phyloP scores from a whole-genome alignment of 2,329 filamentous ascomycete species.

The Pseudogymnoascus sp. region DNA sequence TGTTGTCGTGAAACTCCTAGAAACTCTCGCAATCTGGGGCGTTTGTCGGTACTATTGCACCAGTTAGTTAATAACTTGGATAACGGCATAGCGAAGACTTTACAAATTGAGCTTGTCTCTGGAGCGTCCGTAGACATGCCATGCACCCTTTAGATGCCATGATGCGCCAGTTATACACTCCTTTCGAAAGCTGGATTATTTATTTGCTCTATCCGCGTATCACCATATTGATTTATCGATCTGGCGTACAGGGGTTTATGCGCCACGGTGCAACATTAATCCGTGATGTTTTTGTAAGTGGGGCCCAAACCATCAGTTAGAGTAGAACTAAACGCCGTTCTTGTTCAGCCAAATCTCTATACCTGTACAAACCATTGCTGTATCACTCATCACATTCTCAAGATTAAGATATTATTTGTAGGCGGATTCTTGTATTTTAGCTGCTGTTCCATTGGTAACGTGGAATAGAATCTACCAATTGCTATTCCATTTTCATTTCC shows the following conservation, averaged over 20 bases:
- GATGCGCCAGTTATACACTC: not conserved
- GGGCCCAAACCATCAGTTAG: not conserved
- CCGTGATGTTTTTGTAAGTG: not conserved
- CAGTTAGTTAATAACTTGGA: slow-evolving; percentile 9
- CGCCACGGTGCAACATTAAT: not conserved
- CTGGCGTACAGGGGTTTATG: not conserved
- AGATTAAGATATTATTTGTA: not conserved
- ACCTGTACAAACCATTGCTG: not conserved
- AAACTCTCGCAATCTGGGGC: slow-evolving; percentile 6
- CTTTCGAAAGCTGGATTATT: not conserved
- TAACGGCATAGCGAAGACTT: not conserved
- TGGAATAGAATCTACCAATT: not conserved
- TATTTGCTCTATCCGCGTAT: not conserved
- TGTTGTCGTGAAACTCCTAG: slow-evolving; percentile 21
- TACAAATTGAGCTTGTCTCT: slow-evolving; percentile 17
- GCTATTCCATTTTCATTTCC: not conserved
- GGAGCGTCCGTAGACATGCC: slow-evolving; percentile 24
- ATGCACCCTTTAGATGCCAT: slow-evolving; percentile 17
- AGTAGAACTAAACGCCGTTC: not conserved
- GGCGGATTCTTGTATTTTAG: not conserved
- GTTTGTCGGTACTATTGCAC: slow-evolving; percentile 11
- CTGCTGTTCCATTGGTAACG: not conserved
- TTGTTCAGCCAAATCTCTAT: not conserved
- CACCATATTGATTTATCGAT: not conserved
- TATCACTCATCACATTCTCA: not conserved